phyloP scores from a whole-genome alignment of 148 eudicot genomes.

The Nyssa sinensis region DNA sequence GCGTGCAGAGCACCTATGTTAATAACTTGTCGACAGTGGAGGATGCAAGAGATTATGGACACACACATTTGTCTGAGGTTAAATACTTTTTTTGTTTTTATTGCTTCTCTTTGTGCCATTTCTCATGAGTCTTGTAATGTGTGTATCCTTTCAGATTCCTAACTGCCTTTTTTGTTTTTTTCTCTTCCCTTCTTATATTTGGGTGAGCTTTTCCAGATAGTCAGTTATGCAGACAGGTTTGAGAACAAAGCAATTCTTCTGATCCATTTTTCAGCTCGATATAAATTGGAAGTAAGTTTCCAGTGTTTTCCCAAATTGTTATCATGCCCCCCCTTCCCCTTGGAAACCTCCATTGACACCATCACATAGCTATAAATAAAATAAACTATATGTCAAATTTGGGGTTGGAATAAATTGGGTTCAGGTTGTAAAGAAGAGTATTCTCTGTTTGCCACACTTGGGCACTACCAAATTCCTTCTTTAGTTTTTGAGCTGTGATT shows the following conservation, averaged over 20 bases:
- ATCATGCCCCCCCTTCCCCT: background rate
- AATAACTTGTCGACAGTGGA: constrained; percentile 57
- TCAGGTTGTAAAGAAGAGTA: too few species aligned
- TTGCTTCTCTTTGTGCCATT: background rate
- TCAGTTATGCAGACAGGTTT: constrained; percentile 54
- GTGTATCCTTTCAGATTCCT: background rate
- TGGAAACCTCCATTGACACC: background rate
- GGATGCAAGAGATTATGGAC: constrained; percentile 89
- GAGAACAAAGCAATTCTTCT: constrained; percentile 91
- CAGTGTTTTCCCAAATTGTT: background rate
- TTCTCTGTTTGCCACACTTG: background rate
- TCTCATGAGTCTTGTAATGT: background rate
- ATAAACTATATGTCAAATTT: too few species aligned
- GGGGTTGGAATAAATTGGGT: background rate
- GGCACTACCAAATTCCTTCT: background rate
- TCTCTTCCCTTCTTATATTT: background rate
- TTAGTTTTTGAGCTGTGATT: too few species aligned
- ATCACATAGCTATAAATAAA: too few species aligned
- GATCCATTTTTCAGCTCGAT: constrained; percentile 93
- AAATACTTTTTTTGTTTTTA: background rate
- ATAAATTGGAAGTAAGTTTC: constrained; percentile 65
- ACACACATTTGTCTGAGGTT: constrained; percentile 90
- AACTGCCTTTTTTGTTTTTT: too few species aligned
- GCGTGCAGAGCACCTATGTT: constrained; percentile 70
- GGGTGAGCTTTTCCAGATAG: constrained; percentile 43